Evolutionary conservation across 257 asterid species (phyloP).

Genomic region (Rauvolfia tetraphylla): DNA sequence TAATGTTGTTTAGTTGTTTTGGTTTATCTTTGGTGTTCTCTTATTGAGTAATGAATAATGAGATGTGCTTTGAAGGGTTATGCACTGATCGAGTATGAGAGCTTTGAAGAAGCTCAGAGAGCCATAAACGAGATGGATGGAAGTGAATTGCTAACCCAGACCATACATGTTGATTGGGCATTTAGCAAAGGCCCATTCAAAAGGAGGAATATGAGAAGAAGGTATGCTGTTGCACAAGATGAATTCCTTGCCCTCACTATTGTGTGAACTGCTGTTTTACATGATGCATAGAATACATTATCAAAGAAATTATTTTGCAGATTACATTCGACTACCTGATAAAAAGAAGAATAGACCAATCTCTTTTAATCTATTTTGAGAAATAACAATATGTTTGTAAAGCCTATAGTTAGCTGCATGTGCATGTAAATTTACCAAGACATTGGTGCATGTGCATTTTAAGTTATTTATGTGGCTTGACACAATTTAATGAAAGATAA

Average conservation of each 20-base stretch:
- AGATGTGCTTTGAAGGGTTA: conserved; percentile 44
- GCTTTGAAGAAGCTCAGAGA: conserved; percentile 72
- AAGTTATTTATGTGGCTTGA: not conserved
- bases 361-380: not conserved
- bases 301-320: not conserved
- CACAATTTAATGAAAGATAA: not conserved
- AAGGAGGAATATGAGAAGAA: conserved; percentile 74
- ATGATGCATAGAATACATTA: not conserved
- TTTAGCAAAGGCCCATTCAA: conserved; percentile 94
- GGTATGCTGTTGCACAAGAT: conserved; percentile 37
- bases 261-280: not conserved
- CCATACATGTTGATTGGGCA: conserved; percentile 87
- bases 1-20: not conserved
- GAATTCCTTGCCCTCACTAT: not conserved
- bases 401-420: not conserved
- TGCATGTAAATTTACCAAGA: not conserved
- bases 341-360: not conserved
- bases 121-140: conserved; percentile 78
- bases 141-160: conserved; percentile 57
- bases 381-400: not conserved
- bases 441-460: not conserved
- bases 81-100: conserved; percentile 76
- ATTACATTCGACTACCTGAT: not conserved
- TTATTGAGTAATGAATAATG: not conserved
- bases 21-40: not conserved